Evolutionary conservation across 2,329 filamentous ascomycete genomes (phyloP), one percentile per base, ranked within the genome.

Genomic region (Alternaria ventricosa): DNA sequence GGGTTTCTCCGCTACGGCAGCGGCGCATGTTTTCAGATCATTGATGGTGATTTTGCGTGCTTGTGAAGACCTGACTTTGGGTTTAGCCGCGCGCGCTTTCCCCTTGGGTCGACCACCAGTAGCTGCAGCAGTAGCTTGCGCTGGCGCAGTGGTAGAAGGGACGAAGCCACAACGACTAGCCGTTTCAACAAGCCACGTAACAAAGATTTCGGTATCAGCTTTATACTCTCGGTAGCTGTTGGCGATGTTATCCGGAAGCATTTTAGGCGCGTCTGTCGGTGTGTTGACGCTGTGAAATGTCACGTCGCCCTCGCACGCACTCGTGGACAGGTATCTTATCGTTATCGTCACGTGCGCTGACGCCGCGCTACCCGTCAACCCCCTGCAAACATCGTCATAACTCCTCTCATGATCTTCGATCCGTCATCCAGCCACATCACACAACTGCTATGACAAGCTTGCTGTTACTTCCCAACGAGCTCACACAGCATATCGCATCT

Each of bases 401-500:
- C 22, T 23, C 18, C 36, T n/a, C 36, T 4, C 50, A 22, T 47
- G n/a, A 15, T 28, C 11, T 12, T 50, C 46, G 18, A 18, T 28
- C 1, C 46, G 18, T 10, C 27, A 41, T 20, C n/a, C 11, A 28
- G 23, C 15, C n/a, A n/a, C 18, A 47, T 18, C 13, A 20, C 20
- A 23, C 27, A 25, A 6, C 22, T 4, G 25, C 27, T 7, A 60
- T 55, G 49, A 10, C 49, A 18, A 43, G n/a, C 6, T 6, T 60
- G 15, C 41, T 55, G 4, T 55, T 50, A 11, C 68, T 74, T 18
- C 70, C 72, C 13, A 63, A 55, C 6, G 71, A 74, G 58, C 62
- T 74, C 11, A 64, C 73, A 9, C 70, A 71, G 44, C 63, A 68
- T 10, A 66, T 73, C 12, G 70, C 71, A 25, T 30, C 65, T 50